phyloP scores from a whole-genome alignment of 768 basidiomycete genomes.

The Hortiboletus campestris region DNA sequence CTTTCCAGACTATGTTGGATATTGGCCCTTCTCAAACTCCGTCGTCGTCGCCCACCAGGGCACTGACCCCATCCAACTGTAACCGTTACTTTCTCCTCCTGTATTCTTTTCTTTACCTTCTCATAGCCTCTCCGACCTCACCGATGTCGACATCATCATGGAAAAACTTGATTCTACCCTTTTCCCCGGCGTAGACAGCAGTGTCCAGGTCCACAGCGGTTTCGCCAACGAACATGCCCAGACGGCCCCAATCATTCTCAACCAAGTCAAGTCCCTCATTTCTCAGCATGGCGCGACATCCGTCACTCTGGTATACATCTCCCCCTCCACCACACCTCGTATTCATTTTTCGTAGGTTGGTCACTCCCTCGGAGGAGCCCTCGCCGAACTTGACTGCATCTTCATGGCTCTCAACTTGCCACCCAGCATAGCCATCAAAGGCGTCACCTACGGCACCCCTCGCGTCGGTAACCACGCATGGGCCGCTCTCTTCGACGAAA shows the following conservation, averaged over 20 bases:
- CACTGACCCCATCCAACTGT: conserved; percentile 57
- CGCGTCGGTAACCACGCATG: conserved; percentile 30
- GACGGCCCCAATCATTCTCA: conserved; percentile 45
- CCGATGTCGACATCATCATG: conserved; percentile 44
- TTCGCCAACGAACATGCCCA: conserved; percentile 51
- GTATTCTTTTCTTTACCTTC: not conserved
- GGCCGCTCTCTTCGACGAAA: conserved; percentile 28
- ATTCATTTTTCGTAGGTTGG: conserved; percentile 33
- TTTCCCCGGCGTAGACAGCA: conserved; percentile 52
- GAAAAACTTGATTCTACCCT: conserved; percentile 41
- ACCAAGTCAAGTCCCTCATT: conserved; percentile 43
- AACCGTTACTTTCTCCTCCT: conserved; percentile 11
- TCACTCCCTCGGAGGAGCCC: conserved; percentile 52
- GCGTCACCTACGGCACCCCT: conserved; percentile 32
- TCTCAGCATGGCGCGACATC: conserved; percentile 34
- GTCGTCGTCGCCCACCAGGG: conserved; percentile 64
- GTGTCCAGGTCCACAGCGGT: conserved; percentile 50
- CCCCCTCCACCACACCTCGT: not conserved
- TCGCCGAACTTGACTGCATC: conserved; percentile 50
- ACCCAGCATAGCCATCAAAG: conserved; percentile 30
- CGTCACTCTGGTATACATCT: conserved; percentile 40
- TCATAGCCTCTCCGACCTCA: conserved; percentile 47
- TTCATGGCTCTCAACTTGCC: conserved; percentile 50
- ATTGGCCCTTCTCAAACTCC: conserved; percentile 47
- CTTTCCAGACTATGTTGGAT: conserved; percentile 51